Evolutionary conservation across 2,329 filamentous ascomycete genomes (phyloP).

Genomic region (Cladosporium velox): DNA sequence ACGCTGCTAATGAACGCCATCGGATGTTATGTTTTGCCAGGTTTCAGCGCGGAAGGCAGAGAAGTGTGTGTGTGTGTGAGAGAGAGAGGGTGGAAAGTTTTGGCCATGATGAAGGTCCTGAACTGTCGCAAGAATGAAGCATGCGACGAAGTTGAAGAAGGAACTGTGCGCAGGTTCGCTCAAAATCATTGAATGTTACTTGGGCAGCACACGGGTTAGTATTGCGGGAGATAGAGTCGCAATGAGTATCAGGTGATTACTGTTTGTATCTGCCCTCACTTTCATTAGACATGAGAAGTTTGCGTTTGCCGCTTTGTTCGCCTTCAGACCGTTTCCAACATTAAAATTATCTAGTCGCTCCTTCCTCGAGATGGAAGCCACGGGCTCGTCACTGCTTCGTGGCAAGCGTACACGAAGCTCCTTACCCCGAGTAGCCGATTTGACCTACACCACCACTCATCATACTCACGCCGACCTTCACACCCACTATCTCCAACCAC

Average conservation of each 20-base stretch:
- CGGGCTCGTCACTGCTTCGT: neutral
- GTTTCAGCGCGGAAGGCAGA: neutral
- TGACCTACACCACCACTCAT: neutral
- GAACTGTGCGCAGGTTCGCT: neutral
- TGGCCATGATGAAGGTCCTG: neutral
- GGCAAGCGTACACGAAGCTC: neutral
- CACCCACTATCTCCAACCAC: neutral
- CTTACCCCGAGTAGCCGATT: neutral
- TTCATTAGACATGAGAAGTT: neutral
- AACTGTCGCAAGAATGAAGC: neutral
- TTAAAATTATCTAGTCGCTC: neutral
- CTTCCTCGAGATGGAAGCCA: neutral
- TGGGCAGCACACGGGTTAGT: neutral
- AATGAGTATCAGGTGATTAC: neutral
- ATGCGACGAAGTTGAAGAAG: neutral
- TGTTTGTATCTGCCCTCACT: slow-evolving; percentile 10
- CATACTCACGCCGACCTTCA: neutral
- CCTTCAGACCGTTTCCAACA: neutral
- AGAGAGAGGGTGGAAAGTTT: neutral
- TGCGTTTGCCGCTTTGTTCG: neutral
- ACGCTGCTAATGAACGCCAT: neutral
- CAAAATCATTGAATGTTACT: neutral
- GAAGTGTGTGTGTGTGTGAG: neutral
- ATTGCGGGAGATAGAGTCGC: neutral
- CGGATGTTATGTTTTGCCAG: neutral